These are phyloP conservation scores for Jimgerdemannia flammicorona DNA, from an alignment of 192 early-diverging fungal genomes.

Conservation along the genomic window DNA sequence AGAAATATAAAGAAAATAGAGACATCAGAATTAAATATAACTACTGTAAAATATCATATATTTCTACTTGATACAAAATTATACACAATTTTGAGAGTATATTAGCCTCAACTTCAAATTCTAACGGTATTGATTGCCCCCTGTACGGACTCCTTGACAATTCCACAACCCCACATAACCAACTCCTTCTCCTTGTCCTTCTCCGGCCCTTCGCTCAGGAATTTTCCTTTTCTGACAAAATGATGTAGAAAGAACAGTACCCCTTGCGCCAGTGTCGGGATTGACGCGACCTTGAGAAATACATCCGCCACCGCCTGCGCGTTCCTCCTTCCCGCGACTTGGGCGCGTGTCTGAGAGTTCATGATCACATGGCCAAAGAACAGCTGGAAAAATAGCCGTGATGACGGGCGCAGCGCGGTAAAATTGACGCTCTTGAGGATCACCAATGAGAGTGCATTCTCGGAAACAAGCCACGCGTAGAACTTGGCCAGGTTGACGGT, in stretches of 20 bases:
- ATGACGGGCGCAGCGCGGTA: constrained; percentile 57
- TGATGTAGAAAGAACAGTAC: constrained; percentile 81
- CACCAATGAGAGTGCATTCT: constrained; percentile 66
- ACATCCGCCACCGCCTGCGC: constrained; percentile 48
- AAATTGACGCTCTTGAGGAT: constrained; percentile 78
- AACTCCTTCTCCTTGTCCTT: constrained; percentile 61
- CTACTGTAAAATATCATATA: no score
- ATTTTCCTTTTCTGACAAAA: constrained; percentile 60
- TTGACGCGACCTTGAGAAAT: constrained; percentile 51
- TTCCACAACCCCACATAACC: constrained; percentile 61
- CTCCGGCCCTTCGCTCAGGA: constrained; percentile 44
- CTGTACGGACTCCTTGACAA: constrained; percentile 61
- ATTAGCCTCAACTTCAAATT: background rate
- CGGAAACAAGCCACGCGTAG: constrained; percentile 75
- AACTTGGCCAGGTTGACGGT: constrained; percentile 85
- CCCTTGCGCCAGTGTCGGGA: constrained; percentile 75
- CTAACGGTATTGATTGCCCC: constrained; percentile 4
- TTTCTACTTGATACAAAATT: no score
- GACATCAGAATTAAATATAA: no score
- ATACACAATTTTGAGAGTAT: no score
- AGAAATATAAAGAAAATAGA: no score
- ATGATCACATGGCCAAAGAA: constrained; percentile 70
- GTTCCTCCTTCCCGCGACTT: constrained; percentile 37
- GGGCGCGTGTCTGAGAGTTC: constrained; percentile 45
- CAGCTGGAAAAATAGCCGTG: constrained; percentile 65